Evolutionary conservation across 2,329 filamentous ascomycete genomes (phyloP).

Genomic region (Uncinocarpus reesii): DNA sequence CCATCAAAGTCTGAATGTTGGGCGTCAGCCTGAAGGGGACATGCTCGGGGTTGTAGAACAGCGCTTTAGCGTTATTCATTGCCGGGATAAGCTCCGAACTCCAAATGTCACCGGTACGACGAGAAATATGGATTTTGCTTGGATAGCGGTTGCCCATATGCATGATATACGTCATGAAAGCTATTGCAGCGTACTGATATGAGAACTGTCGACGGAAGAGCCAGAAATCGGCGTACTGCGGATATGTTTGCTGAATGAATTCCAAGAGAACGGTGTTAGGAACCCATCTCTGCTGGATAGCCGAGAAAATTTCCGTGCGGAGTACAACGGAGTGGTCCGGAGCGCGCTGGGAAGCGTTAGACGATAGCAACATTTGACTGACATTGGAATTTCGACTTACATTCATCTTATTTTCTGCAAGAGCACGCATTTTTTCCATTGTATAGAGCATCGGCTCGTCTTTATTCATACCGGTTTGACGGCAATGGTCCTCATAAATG

Average conservation of each 20-base stretch:
- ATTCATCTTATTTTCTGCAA: constrained; percentile 57
- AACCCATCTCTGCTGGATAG: constrained; percentile 90
- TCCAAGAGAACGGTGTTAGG: constrained; percentile 70
- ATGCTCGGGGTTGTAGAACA: constrained; percentile 89
- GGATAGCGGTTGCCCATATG: constrained; percentile 95
- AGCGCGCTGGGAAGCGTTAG: constrained; percentile 34
- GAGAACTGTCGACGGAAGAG: constrained; percentile 95
- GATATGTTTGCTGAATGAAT: constrained; percentile 81
- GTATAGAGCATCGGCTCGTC: constrained; percentile 92
- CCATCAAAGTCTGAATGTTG: constrained; percentile 92
- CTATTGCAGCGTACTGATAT: constrained; percentile 87
- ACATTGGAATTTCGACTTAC: constrained; percentile 24
- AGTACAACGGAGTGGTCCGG: constrained; percentile 61
- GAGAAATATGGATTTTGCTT: constrained; percentile 86
- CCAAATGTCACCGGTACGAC: constrained; percentile 86
- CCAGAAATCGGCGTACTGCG: constrained; percentile 90
- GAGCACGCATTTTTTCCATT: constrained; percentile 79
- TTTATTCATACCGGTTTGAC: constrained; percentile 75
- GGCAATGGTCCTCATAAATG: constrained; percentile 92
- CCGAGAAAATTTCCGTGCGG: constrained; percentile 81
- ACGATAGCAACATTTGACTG: background rate
- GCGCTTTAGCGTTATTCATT: constrained; percentile 72
- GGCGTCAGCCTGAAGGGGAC: constrained; percentile 96
- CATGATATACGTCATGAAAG: constrained; percentile 98
- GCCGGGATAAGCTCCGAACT: constrained; percentile 85